Base-by-base conservation (phyloP, 768 basidiomycete genomes). In the Hygrocybe coccinea region DNA sequence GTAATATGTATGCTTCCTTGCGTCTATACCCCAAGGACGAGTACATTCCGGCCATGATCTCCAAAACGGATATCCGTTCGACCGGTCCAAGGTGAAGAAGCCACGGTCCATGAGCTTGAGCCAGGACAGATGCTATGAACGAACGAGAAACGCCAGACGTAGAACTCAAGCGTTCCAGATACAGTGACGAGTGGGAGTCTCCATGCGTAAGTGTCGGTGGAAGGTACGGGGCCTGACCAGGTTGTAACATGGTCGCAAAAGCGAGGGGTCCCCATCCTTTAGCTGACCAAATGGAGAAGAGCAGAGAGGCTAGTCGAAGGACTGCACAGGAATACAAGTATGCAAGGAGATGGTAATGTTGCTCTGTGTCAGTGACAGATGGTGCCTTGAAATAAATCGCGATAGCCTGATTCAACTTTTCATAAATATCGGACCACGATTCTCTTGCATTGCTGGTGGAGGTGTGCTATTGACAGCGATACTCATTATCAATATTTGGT, bases 231-330 rank as follows among this genome's bases (percentile, higher is more conserved):
- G 75, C 77, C 7, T 82, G 75, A 41, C 77, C 84, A 29, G 84
- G 79, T 60, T 84, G 84, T 39, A 92, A 69, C 83, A 91, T 85
- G 17, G 81, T 81, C 15, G 83, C 81, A 59, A 91, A 85, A 2
- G 90, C 85, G 29, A 88, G 74, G 0, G 84, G 81, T 2, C 90
- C 89, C 86, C 91, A 92, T 21, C 92, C 92, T 67, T 90, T 89
- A n/a, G 86, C 81, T 44, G 87, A 84, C 88, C 89, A 89, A 8
- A 91, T 74, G 19, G 88, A 79, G 64, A 90, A 88, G 14, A 92
- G 74, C 48, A 95, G 76, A 2, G 82, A 79, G 5, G 86, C 73
- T 64, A 89, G 89, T 38, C 91, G 82, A 9, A 94, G 74, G 48
- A 91, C 79, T 71, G 82, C 70, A 68, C 77, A 77, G 62, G 76